These are phyloP conservation scores for Triticum dicoccoides DNA, from an alignment of 176 grass and related monocot species.

Conservation along the genomic window DNA sequence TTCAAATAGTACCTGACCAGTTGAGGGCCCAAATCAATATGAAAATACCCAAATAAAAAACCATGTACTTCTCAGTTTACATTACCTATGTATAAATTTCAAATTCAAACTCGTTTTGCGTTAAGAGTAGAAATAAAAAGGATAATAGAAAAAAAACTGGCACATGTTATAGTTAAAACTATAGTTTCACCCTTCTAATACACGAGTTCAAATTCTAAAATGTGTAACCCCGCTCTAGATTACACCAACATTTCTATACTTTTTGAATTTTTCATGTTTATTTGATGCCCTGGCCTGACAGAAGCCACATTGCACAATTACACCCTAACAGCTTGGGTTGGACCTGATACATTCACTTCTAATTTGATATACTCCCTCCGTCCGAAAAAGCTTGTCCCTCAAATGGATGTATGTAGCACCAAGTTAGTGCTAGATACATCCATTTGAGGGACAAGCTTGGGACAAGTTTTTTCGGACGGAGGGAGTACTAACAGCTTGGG, in stretches of 20 bases:
- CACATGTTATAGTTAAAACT: neutral
- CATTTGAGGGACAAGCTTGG: no score
- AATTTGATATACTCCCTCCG: neutral
- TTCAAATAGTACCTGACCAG: neutral
- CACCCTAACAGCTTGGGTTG: neutral
- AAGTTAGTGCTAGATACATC: no score
- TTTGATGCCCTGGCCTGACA: neutral
- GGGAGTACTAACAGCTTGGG: neutral
- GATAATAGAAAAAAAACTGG: neutral
- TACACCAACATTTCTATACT: neutral
- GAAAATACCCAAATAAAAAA: neutral
- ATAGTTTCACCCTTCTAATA: neutral
- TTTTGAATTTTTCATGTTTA: neutral
- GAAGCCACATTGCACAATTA: neutral
- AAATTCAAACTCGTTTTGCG: neutral
- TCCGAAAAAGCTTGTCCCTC: no score
- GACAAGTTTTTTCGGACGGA: no score
- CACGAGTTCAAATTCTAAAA: neutral
- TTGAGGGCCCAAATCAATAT: neutral
- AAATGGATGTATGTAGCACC: no score
- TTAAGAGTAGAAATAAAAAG: neutral
- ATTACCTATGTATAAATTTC: neutral
- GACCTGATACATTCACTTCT: neutral
- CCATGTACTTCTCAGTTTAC: neutral
- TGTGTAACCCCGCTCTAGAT: neutral